phyloP scores from a whole-genome alignment of 495 filamentous ascomycete genomes.

The Tirmania nivea region DNA sequence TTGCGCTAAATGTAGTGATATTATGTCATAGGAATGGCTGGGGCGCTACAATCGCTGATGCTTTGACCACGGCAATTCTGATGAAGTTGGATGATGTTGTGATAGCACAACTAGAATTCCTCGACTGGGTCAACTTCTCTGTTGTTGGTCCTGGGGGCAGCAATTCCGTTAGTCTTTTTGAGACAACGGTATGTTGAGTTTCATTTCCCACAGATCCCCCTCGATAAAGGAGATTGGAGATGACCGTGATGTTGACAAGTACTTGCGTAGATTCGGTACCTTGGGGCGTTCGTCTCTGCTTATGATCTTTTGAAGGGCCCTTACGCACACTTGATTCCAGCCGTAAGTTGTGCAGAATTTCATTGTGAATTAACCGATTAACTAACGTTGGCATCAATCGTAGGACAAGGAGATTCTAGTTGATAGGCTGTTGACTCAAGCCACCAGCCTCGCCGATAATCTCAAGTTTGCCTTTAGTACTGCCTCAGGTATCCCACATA shows the following conservation, averaged over 20 bases:
- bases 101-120: conserved; percentile 42
- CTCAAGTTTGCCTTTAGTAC: conserved; percentile 65
- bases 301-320: conserved; percentile 65
- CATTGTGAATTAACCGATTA: not conserved
- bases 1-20: no score
- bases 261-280: conserved; percentile 41
- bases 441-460: conserved; percentile 43
- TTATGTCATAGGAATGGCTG: conserved; percentile 44
- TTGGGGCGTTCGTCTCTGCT: conserved; percentile 58
- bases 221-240: no score
- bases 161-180: conserved; percentile 50
- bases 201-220: not conserved
- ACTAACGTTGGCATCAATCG: not conserved
- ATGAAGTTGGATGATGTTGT: conserved; percentile 52
- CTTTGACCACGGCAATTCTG: conserved; percentile 56
- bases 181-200: conserved; percentile 36
- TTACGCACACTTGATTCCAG: conserved; percentile 27
- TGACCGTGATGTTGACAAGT: no score
- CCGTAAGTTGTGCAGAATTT: conserved; percentile 9
- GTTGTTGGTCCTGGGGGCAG: conserved; percentile 21
- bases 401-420: conserved; percentile 26
- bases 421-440: conserved; percentile 36
- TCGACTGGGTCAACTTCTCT: conserved; percentile 47
- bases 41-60: conserved; percentile 71
- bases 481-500: conserved; percentile 51